These are phyloP conservation scores for Rhynchospora breviuscula DNA, from an alignment of 176 grass and related monocot genomes.

Conservation along the genomic window DNA sequence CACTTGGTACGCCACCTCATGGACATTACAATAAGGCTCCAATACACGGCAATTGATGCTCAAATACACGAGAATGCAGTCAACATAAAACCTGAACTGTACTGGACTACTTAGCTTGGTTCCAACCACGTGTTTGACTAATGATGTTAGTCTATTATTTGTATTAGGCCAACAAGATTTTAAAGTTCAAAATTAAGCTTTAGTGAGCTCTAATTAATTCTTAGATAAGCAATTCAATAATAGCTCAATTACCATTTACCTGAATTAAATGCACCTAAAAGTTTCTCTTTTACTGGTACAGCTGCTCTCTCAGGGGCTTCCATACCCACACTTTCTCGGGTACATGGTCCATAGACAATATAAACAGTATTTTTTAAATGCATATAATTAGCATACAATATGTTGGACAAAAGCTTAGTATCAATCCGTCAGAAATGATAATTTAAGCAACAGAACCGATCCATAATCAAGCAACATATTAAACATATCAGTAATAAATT, in stretches of 20 bases:
- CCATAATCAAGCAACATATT: too few relatives aligned
- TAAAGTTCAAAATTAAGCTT: not conserved
- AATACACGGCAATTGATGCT: too few relatives aligned
- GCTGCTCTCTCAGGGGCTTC: slow-evolving; percentile 95
- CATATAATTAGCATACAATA: too few relatives aligned
- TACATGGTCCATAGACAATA: slow-evolving; percentile 20
- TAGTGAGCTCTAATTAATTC: not conserved
- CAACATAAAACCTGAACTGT: not conserved
- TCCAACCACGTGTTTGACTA: not conserved
- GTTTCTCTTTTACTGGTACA: slow-evolving; percentile 55
- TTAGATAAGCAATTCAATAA: not conserved
- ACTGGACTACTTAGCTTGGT: not conserved
- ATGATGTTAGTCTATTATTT: not conserved
- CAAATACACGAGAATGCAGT: not conserved
- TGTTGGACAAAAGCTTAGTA: too few relatives aligned
- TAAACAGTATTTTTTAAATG: not conserved
- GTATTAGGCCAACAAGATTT: not conserved
- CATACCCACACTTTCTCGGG: slow-evolving; percentile 96
- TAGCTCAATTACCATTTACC: not conserved
- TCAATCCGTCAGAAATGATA: too few relatives aligned
- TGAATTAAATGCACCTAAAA: not conserved
- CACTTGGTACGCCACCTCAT: too few relatives aligned
- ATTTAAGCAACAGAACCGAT: too few relatives aligned
- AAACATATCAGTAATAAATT: too few relatives aligned
- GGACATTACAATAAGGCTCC: too few relatives aligned